Percentiles rank a stretch among this genome's conserved stretches.
phyloP scores from a whole-genome alignment of 192 early-diverging fungal genomes.

The Coemansia sp. region DNA sequence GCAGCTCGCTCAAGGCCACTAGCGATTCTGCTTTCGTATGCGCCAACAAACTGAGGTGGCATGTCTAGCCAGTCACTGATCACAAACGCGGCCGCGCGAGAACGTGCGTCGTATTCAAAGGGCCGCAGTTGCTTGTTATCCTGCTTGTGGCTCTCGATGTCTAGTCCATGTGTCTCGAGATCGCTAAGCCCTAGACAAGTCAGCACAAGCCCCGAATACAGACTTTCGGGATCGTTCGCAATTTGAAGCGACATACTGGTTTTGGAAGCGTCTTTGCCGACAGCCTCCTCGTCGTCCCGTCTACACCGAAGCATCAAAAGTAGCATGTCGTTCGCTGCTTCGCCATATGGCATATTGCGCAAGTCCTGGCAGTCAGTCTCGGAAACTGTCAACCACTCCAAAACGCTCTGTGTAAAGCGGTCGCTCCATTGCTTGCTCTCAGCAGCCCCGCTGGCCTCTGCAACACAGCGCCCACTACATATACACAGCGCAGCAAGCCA shows the following conservation, averaged over 20 bases:
- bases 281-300: slow-evolving; percentile 30
- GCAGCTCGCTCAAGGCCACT: slow-evolving; percentile 29
- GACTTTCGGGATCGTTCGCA: slow-evolving; percentile 28
- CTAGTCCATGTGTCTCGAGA: slow-evolving; percentile 4
- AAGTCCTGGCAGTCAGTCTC: slow-evolving; percentile 18
- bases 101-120: slow-evolving; percentile 54
- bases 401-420: slow-evolving; percentile 31
- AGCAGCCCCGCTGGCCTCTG: slow-evolving; percentile 20
- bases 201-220: slow-evolving; percentile 31
- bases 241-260: slow-evolving; percentile 18
- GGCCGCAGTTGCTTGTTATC: slow-evolving; percentile 15
- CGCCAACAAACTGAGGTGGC: slow-evolving; percentile 45
- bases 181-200: slow-evolving; percentile 34
- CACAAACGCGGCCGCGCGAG: slow-evolving; percentile 49
- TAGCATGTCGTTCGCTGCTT: slow-evolving; percentile 41
- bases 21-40: slow-evolving; percentile 31
- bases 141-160: background rate
- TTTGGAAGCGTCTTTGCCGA: background rate
- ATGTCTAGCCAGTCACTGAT: slow-evolving; percentile 42
- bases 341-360: slow-evolving; percentile 25
- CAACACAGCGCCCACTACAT: slow-evolving; percentile 40
- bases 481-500: slow-evolving; percentile 47
- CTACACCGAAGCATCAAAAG: slow-evolving; percentile 38
- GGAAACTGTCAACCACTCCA: slow-evolving; percentile 33
- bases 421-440: slow-evolving; percentile 27